Conservation (phyloP, 768 basidiomycete species). For the Strobilomyces dryophilus region DNA sequence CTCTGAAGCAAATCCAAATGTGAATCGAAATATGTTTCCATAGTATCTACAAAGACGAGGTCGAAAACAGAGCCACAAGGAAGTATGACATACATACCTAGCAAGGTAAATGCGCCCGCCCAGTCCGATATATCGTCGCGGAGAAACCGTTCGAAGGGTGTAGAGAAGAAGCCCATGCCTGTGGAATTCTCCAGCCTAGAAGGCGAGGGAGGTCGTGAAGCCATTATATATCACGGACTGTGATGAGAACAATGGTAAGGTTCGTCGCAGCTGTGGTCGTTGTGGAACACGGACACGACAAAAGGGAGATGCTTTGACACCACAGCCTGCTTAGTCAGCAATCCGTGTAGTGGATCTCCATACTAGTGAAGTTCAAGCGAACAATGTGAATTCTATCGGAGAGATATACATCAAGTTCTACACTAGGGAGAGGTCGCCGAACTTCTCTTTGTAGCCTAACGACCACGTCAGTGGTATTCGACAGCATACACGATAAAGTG, state of each 20-base stretch:
- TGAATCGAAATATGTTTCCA: slow-evolving; percentile 95
- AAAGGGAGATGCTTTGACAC: background rate
- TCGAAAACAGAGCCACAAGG: background rate
- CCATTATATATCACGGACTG: slow-evolving; percentile 22
- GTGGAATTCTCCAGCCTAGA: slow-evolving; percentile 29
- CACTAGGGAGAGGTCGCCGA: slow-evolving; percentile 90
- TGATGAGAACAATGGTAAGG: slow-evolving; percentile 14
- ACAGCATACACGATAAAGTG: background rate
- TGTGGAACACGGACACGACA: slow-evolving; percentile 7
- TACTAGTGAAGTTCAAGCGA: background rate
- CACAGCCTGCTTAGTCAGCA: slow-evolving; percentile 23
- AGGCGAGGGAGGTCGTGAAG: slow-evolving; percentile 39
- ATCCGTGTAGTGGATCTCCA: too few relatives aligned
- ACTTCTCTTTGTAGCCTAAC: slow-evolving; percentile 90
- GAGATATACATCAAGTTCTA: slow-evolving; percentile 40
- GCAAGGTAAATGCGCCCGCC: slow-evolving; percentile 78
- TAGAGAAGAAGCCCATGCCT: slow-evolving; percentile 55
- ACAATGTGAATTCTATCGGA: slow-evolving; percentile 16
- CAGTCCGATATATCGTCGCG: slow-evolving; percentile 74
- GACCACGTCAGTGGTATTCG: slow-evolving; percentile 2
- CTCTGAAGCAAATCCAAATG: slow-evolving; percentile 81
- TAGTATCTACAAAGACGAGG: slow-evolving; percentile 58
- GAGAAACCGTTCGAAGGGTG: slow-evolving; percentile 68
- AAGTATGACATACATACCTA: slow-evolving; percentile 49
- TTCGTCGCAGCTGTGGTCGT: background rate